phyloP scores from a whole-genome alignment of 495 filamentous ascomycete species.

The Acidiella bohemica region DNA sequence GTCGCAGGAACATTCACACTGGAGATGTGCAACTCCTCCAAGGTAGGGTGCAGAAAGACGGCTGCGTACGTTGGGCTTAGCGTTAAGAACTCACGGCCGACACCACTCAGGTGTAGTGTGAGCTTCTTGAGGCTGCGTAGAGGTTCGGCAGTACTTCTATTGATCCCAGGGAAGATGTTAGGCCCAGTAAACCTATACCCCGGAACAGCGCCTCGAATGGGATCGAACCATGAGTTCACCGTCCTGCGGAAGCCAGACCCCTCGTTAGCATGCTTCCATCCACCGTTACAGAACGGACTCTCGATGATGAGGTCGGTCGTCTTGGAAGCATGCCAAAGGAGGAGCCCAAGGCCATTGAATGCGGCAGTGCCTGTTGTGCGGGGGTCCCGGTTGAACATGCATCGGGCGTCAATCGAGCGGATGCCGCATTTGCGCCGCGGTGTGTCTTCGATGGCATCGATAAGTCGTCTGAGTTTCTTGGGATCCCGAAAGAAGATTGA shows the following conservation, averaged over 20 bases:
- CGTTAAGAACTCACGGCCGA: conserved; percentile 3
- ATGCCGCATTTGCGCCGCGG: background rate
- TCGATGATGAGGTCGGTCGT: conserved; percentile 1
- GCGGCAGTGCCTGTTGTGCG: too few species aligned
- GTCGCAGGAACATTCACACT: background rate
- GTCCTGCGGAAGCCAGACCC: background rate
- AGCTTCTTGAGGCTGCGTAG: background rate
- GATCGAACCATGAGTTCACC: background rate
- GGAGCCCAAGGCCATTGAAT: background rate
- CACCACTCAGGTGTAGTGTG: conserved; percentile 6
- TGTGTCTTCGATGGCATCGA: background rate
- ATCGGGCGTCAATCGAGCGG: background rate
- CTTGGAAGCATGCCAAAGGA: background rate
- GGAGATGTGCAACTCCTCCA: conserved; percentile 6
- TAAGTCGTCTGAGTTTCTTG: background rate
- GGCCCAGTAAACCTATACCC: too few species aligned
- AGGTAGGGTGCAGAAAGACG: conserved; percentile 1
- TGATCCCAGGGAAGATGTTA: too few species aligned
- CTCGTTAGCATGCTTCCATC: background rate
- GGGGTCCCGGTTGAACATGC: background rate
- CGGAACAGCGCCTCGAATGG: too few species aligned
- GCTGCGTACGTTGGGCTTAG: background rate
- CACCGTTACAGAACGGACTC: conserved; percentile 5
- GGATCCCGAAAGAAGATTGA: background rate
- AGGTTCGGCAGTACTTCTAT: background rate